Evolutionary conservation across 2,329 filamentous ascomycete species (phyloP), one percentile per base, ranked within the genome.

Genomic region (Aspergillus pseudonomiae): DNA sequence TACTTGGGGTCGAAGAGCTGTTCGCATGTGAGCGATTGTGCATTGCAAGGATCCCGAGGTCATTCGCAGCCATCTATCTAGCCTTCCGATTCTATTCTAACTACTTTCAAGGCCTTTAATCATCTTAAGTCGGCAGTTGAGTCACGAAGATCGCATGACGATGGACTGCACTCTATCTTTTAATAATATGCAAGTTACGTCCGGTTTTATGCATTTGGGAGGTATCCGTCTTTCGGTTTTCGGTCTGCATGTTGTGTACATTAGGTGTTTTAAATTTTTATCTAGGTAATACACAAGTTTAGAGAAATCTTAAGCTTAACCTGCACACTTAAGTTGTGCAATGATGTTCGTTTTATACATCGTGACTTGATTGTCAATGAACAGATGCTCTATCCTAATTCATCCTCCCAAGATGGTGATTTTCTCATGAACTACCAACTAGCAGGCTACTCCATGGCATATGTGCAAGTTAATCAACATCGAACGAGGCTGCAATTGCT

Each of bases 1-100:
- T 94, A 95, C 73, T 69, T 67, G 14, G 82, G 79, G 1, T 75
- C 65, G 16, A 81, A 81, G 63, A 67, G 63, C 53, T 71, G 68
- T 28, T 71, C 73, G 54, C 59, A 60, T 14, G 46, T 65, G 2
- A 76, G 73, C 57, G 73, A 77, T 46, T 80, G 78, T 63, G 70
- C 70, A n/a, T 63, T 80, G 43, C 71, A 73, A 39, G 62, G 62
- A 30, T 46, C 65, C 43, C 64, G 69, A 41, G 46, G 43, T 24
- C 64, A 63, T 56, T 61, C 64, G 28, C 67, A 68, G 50, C 57
- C 64, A 41, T 69, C 62, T 21, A 69, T 70, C 59, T 67, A 63
- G 41, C 21, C 2, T 12, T 19, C n/a, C 14, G 30, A 16, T 26
- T 55, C 21, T 28, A 19, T 58, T 54, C n/a, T 62, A 46, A 36